These are phyloP conservation scores for Didymosphaeria variabile DNA, from an alignment of 2,329 filamentous ascomycete genomes.

Conservation along the genomic window DNA sequence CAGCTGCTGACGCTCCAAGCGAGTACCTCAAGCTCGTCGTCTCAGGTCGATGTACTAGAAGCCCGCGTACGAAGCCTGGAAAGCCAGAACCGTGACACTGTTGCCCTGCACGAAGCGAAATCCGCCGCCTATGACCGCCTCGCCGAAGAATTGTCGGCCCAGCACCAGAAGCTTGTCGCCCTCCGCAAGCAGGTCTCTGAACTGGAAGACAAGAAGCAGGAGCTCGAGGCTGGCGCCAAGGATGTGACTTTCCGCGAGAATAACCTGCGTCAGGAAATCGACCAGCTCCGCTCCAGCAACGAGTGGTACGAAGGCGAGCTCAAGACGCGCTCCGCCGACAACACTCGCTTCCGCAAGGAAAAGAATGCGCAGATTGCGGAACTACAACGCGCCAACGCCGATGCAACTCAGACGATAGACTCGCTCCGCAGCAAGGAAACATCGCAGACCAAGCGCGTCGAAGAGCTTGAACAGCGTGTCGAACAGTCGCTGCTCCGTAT, in stretches of 20 bases:
- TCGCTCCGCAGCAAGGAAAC: slow-evolving; percentile 81
- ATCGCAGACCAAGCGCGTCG: slow-evolving; percentile 79
- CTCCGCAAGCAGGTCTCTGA: slow-evolving; percentile 82
- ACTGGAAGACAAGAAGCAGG: slow-evolving; percentile 84
- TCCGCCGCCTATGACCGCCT: slow-evolving; percentile 85
- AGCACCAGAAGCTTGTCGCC: slow-evolving; percentile 87
- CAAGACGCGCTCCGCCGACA: slow-evolving; percentile 87
- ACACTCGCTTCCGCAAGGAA: slow-evolving; percentile 91
- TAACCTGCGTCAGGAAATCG: slow-evolving; percentile 87
- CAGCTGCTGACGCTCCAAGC: slow-evolving; percentile 83
- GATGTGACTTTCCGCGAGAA: slow-evolving; percentile 91
- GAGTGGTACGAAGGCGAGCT: slow-evolving; percentile 94
- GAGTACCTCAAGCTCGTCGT: slow-evolving; percentile 74
- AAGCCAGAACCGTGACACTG: slow-evolving; percentile 88
- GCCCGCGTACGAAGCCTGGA: slow-evolving; percentile 87
- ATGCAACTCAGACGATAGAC: slow-evolving; percentile 79
- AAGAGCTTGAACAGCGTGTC: slow-evolving; percentile 84
- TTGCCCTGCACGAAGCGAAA: slow-evolving; percentile 90
- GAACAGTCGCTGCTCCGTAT: slow-evolving; percentile 84
- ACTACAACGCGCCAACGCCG: slow-evolving; percentile 87
- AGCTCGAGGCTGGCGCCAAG: slow-evolving; percentile 79
- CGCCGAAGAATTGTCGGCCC: slow-evolving; percentile 83
- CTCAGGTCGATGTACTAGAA: slow-evolving; percentile 78
- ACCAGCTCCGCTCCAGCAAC: slow-evolving; percentile 85
- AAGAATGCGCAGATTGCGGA: slow-evolving; percentile 90